Evolutionary conservation across 805 yeast genomes (phyloP).

Genomic region (Candida nanaspora): DNA sequence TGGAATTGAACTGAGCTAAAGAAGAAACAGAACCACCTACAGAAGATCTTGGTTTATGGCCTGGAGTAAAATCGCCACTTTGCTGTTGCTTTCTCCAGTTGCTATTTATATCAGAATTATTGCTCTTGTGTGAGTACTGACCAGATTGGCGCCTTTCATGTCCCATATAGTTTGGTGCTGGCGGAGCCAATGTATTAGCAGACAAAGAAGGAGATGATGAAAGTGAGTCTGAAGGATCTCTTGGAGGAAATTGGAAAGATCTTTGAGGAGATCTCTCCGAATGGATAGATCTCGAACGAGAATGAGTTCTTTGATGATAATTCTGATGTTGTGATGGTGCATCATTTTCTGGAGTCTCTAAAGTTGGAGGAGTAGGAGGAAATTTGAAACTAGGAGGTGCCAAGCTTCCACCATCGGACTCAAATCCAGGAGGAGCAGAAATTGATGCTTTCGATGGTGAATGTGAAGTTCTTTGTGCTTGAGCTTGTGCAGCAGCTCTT

Average conservation of each 20-base stretch:
- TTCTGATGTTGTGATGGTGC: slow-evolving; percentile 2
- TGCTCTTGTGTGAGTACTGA: slow-evolving; percentile 30
- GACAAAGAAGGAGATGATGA: slow-evolving; percentile 9
- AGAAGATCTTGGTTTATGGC: slow-evolving; percentile 73
- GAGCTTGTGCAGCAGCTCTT: slow-evolving; percentile 91
- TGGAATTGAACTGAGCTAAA: slow-evolving; percentile 27
- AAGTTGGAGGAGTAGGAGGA: slow-evolving; percentile 35
- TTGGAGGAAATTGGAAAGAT: slow-evolving; percentile 61
- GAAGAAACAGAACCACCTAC: slow-evolving; percentile 58
- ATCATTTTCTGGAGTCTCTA: slow-evolving; percentile 6
- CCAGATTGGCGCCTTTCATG: slow-evolving; percentile 37
- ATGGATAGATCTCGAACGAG: slow-evolving; percentile 24
- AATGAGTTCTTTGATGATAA: slow-evolving; percentile 22
- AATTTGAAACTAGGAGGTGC: slow-evolving; percentile 40
- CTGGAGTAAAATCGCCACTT: slow-evolving; percentile 51
- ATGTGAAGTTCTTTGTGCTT: slow-evolving; percentile 50
- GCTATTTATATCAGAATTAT: slow-evolving; percentile 40
- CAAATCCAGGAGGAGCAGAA: slow-evolving; percentile 7
- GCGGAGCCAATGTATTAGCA: slow-evolving; percentile 35
- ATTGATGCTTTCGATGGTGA: slow-evolving; percentile 25
- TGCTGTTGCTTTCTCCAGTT: slow-evolving; percentile 63
- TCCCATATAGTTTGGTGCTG: slow-evolving; percentile 43
- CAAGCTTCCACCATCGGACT: slow-evolving; percentile 5
- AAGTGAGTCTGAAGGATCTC: slow-evolving; percentile 11
- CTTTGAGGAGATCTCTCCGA: slow-evolving; percentile 36